phyloP scores from a whole-genome alignment of 2,329 filamentous ascomycete genomes.

The Fusarium keratoplasticum region DNA sequence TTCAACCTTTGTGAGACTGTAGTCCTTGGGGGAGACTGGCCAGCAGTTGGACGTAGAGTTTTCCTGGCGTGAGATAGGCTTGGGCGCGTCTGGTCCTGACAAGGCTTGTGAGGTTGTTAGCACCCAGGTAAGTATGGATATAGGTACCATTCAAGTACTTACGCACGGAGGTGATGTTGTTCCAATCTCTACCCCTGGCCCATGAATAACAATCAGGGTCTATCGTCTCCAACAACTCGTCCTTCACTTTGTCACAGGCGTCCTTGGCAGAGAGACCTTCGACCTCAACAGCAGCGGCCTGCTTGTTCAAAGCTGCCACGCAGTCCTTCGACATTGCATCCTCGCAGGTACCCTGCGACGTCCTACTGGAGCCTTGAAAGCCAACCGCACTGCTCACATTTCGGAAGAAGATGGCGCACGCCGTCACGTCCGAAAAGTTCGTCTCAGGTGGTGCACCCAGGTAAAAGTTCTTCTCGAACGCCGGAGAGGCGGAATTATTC shows the following conservation, averaged over 20 bases:
- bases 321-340: conserved; percentile 20
- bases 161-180: conserved; percentile 2
- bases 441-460: conserved; percentile 9
- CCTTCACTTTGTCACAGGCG: conserved; percentile 3
- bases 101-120: conserved; percentile 1
- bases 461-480: conserved; percentile 18
- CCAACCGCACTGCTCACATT: background rate
- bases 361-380: background rate
- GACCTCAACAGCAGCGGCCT: background rate
- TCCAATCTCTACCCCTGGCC: background rate
- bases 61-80: conserved; percentile 8
- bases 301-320: conserved; percentile 11
- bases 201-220: conserved; percentile 16
- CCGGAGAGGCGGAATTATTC: background rate
- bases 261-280: background rate
- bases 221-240: conserved; percentile 7
- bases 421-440: background rate
- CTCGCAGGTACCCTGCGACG: conserved; percentile 5
- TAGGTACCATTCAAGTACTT: background rate
- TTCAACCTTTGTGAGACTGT: conserved; percentile 7
- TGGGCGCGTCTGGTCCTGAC: background rate
- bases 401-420: conserved; percentile 23
- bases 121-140: background rate
- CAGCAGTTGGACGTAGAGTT: conserved; percentile 26
- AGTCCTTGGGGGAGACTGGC: conserved; percentile 15